These are phyloP conservation scores for Chlorophyllum brunneum DNA, from an alignment of 768 basidiomycete species.

Conservation along the genomic window DNA sequence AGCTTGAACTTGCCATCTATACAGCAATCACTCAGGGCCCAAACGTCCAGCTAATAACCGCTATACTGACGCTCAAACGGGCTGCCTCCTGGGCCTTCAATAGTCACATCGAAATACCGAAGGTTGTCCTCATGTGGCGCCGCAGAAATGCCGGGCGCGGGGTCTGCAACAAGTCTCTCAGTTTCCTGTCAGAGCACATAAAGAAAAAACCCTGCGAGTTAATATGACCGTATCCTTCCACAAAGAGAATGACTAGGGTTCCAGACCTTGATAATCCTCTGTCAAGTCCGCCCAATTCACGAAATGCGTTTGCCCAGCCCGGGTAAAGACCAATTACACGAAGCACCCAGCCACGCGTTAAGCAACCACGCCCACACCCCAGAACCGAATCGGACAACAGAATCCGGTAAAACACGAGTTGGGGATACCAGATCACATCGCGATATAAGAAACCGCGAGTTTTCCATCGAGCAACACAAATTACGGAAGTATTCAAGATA, in stretches of 20 bases:
- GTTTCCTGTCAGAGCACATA: conserved; percentile 94
- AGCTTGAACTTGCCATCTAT: conserved; percentile 89
- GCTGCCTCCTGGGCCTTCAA: conserved; percentile 90
- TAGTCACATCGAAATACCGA: conserved; percentile 97
- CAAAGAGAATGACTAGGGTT: conserved; percentile 10
- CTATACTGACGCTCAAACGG: conserved; percentile 72
- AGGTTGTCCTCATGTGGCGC: conserved; percentile 95
- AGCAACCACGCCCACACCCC: too few species aligned
- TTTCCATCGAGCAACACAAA: too few species aligned
- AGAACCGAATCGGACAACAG: too few species aligned
- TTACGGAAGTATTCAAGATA: not conserved
- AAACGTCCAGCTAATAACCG: not conserved
- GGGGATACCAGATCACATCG: too few species aligned
- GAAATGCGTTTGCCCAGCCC: too few species aligned
- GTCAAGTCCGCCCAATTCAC: not conserved
- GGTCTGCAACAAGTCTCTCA: conserved; percentile 92
- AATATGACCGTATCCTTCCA: not conserved
- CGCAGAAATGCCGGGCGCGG: conserved; percentile 96
- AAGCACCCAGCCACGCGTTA: too few species aligned
- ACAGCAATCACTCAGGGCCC: conserved; percentile 2
- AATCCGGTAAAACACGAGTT: too few species aligned
- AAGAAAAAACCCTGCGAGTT: not conserved
- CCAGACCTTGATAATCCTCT: conserved; percentile 44
- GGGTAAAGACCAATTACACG: too few species aligned
- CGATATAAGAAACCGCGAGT: too few species aligned